Percentiles rank a stretch among this genome's conserved stretches.
Evolutionary conservation across 768 basidiomycete species (phyloP).

Genomic region (Phaeotremella fagi): DNA sequence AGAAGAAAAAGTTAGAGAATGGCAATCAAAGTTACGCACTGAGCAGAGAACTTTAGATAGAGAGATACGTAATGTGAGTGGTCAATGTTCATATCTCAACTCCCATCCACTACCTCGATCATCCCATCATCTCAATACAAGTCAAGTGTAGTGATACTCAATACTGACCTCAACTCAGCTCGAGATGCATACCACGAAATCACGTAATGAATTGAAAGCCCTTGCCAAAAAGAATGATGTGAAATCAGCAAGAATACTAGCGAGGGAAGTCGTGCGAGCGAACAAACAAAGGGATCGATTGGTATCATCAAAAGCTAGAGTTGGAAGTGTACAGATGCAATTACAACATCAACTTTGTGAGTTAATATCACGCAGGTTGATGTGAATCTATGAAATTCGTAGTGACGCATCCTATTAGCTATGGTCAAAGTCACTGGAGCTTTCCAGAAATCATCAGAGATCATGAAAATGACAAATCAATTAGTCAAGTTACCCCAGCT

Average conservation of each 20-base stretch:
- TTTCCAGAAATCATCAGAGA: slow-evolving; percentile 94
- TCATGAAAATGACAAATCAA: slow-evolving; percentile 96
- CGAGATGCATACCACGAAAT: slow-evolving; percentile 75
- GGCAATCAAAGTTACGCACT: slow-evolving; percentile 79
- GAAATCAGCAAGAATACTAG: slow-evolving; percentile 86
- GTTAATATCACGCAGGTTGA: slow-evolving; percentile 35
- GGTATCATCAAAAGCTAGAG: slow-evolving; percentile 83
- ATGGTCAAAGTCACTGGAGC: slow-evolving; percentile 97
- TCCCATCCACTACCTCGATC: slow-evolving; percentile 19
- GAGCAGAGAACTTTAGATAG: slow-evolving; percentile 80
- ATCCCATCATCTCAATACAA: background rate
- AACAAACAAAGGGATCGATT: slow-evolving; percentile 90
- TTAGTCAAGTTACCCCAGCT: slow-evolving; percentile 89
- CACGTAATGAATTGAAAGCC: slow-evolving; percentile 72
- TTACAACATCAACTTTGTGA: slow-evolving; percentile 85
- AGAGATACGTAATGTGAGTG: slow-evolving; percentile 89
- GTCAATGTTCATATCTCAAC: no score
- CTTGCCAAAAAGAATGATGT: slow-evolving; percentile 85
- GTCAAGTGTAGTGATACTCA: background rate
- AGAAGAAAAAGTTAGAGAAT: slow-evolving; percentile 84
- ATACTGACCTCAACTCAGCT: slow-evolving; percentile 54
- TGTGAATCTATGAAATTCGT: background rate
- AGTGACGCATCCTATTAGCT: slow-evolving; percentile 53
- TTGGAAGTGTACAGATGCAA: slow-evolving; percentile 86
- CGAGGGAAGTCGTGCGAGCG: slow-evolving; percentile 88